Base-by-base conservation (phyloP, 331 rosid species). In the Pyracantha coccinea region DNA sequence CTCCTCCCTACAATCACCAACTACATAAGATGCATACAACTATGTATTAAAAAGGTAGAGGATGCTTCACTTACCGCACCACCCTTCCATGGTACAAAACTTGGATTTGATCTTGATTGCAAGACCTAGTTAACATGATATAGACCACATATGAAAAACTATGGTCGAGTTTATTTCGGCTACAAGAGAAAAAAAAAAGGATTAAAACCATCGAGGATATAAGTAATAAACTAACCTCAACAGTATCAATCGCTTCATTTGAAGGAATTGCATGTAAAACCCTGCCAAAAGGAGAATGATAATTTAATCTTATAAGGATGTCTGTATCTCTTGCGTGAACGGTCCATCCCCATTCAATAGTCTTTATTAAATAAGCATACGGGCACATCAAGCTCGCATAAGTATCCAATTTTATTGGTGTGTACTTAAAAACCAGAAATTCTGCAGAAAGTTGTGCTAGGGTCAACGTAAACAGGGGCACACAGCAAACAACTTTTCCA, bases 231-330 rank as follows among this genome's bases (percentile, higher is more conserved):
- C 89, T 79, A 85, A 93, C 99, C 93, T 95, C 99, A 69, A 92
- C 97, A 16, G 92, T 90, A 77, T 92, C 99, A 33, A 94, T 89
- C 28, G 96, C 97, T 89, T 89, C 97, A 85, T 90, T 90, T 67
- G 97, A 78, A 82, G 99, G 97, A 83, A 94, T 94, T 80, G 97
- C 86, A 72, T 87, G 93, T 63, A 94, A 86, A 73, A 94, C 97
- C 82, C 96, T 94, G 96, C 73, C 73, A 81, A 69, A 80, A 31
- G 33, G 19, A 10, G 53, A 20, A 8, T 17, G 15, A 25, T 9
- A 41, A 59, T 61, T 69, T 65, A 50, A 64, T 16, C 32, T 33
- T 35, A 29, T n/a, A 29, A n/a, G 5, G 13, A 55, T 33, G 17
- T 35, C 54, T 20, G 24, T 21, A 38, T 55, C 66, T 21, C 12